phyloP scores from a whole-genome alignment of 352 stramenopile genomes.

The Phytophthora boehmeriae region DNA sequence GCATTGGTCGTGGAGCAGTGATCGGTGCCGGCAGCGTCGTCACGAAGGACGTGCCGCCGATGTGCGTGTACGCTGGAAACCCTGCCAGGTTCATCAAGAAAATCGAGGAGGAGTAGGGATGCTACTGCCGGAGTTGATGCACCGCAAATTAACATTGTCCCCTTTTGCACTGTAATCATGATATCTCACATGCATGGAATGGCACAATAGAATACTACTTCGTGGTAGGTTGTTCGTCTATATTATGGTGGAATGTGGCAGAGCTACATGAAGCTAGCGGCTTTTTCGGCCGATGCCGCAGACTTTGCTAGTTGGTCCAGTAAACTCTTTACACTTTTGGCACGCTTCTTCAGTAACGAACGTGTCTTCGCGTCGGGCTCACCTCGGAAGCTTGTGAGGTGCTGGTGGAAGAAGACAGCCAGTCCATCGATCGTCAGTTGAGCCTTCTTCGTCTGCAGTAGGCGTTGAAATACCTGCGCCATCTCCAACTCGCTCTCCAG shows the following conservation, averaged over 20 bases:
- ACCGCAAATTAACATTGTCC: too few relatives aligned
- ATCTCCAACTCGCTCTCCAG: conserved; percentile 70
- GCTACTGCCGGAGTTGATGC: too few relatives aligned
- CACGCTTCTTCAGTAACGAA: conserved; percentile 59
- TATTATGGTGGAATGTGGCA: conserved; percentile 14
- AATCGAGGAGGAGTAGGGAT: conserved; percentile 42
- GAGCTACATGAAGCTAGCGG: conserved; percentile 57
- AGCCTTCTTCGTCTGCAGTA: conserved; percentile 83
- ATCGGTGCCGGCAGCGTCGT: conserved; percentile 86
- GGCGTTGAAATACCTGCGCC: conserved; percentile 71
- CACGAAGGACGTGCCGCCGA: conserved; percentile 74
- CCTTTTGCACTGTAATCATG: not conserved
- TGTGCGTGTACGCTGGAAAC: conserved; percentile 73
- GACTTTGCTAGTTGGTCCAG: conserved; percentile 75
- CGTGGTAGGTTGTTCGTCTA: conserved; percentile 18
- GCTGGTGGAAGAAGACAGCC: conserved; percentile 82
- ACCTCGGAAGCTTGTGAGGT: conserved; percentile 64
- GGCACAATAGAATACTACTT: not conserved
- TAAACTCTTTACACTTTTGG: conserved; percentile 69
- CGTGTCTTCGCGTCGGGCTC: conserved; percentile 48
- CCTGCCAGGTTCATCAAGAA: conserved; percentile 83
- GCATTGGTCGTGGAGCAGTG: conserved; percentile 64
- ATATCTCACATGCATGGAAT: not conserved
- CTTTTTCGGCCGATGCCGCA: conserved; percentile 46
- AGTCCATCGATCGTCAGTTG: conserved; percentile 80